Base-by-base conservation (phyloP, 1,284 basidiomycete species). In the Boletus albobrunnescens region DNA sequence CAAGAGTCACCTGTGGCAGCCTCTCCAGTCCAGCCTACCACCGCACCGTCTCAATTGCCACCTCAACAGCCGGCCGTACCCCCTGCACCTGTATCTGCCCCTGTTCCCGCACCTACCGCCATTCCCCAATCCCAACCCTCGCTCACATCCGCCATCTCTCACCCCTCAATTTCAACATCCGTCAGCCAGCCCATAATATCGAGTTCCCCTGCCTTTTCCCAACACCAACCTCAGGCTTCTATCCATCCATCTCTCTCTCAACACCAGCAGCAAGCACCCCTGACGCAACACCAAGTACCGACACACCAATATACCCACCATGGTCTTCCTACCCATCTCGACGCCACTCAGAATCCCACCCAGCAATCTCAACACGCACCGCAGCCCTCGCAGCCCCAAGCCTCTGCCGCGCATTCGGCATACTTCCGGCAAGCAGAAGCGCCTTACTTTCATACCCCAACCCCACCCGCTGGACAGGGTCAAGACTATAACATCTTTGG, bases 401-500 rank as follows among this genome's bases (percentile, higher is more conserved):
- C 68, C n/a, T 59, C 68, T 20, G 53, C 54, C 31, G 49, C 63
- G 44, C 65, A 67, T 35, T 57, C 73, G 3, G 71, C 72, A 1
- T 87, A 86, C 58, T 86, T 84, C 72, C 75, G 85, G 44, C 82
- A 82, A 59, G 74, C 74, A 7, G 81, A 86, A 27, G 64, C 70
- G 8, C 81, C 82, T 4, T 88, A 87, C 64, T 87, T 84, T 73
- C 82, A 88, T 58, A 73, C 82, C 0, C 78, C 83, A 7, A 87
- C 85, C 3, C 85, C 85, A 22, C 85, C 85, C 46, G 79, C 78
- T 9, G 72, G 73, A 10, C 82, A 84, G 57, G 71, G 69, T 19
- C 84, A 85, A 56, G 84, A 85, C 4, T 87, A 88, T 58, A 79
- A 77, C 35, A 68, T 81, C 4, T 87, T 88, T 56, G 80, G 82